A percentile compares a stretch with the other conserved stretches of the same genome.
phyloP scores from a whole-genome alignment of 257 asterid species.

The Craterostigma plantagineum region DNA sequence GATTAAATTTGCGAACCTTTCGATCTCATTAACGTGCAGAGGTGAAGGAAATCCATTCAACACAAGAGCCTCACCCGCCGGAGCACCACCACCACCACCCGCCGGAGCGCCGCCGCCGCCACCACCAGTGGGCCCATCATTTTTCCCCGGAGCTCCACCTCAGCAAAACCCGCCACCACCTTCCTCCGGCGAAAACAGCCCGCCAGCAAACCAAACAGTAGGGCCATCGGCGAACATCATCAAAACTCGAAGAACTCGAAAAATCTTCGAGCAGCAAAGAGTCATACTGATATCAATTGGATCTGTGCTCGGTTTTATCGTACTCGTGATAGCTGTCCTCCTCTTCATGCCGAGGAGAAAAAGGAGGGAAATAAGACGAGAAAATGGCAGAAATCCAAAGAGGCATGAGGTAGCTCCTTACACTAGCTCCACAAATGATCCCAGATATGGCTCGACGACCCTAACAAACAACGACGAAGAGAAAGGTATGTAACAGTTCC shows the following conservation, averaged over 20 bases:
- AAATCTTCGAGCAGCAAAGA: slow-evolving; percentile 30
- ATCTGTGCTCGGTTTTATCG: slow-evolving; percentile 35
- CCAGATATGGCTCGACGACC: slow-evolving; percentile 27
- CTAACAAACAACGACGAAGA: slow-evolving; percentile 38
- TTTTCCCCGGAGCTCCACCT: no score
- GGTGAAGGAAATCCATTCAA: slow-evolving; percentile 67
- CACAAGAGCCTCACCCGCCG: slow-evolving; percentile 28
- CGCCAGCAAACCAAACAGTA: slow-evolving; percentile 43
- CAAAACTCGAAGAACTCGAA: slow-evolving; percentile 26
- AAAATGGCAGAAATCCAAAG: slow-evolving; percentile 35
- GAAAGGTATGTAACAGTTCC: slow-evolving; percentile 33
- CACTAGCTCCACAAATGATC: slow-evolving; percentile 40
- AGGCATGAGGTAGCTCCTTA: slow-evolving; percentile 68
- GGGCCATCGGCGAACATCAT: slow-evolving; percentile 54
- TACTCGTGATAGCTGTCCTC: slow-evolving; percentile 46
- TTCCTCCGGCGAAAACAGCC: slow-evolving; percentile 35
- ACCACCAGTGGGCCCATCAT: slow-evolving; percentile 12
- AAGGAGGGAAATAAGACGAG: slow-evolving; percentile 30
- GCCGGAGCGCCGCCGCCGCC: slow-evolving; percentile 20
- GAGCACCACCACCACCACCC: no score
- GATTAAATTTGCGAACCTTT: no score
- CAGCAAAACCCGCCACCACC: no score
- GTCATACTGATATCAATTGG: slow-evolving; percentile 76
- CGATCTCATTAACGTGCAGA: slow-evolving; percentile 49
- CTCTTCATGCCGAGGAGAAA: slow-evolving; percentile 57